Percentiles rank a stretch among this genome's conserved stretches.
Evolutionary conservation across 2,329 filamentous ascomycete species (phyloP).

Genomic region (Thyridium curvatum): DNA sequence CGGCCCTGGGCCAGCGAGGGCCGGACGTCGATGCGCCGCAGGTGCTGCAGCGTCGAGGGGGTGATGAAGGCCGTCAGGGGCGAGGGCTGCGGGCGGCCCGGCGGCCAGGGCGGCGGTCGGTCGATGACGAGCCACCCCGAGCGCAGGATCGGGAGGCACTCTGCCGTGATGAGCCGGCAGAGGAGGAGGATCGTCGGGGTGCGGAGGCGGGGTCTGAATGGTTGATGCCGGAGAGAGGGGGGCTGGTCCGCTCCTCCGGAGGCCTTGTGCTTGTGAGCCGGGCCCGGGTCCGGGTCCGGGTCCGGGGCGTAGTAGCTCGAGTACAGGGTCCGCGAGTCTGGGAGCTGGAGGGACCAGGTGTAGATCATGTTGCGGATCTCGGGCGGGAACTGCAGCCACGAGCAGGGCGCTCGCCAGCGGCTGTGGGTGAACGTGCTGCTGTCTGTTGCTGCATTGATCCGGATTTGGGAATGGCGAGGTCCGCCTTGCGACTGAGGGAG

Average conservation of each 20-base stretch:
- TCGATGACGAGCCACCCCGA: conserved; percentile 22
- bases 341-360: conserved; percentile 17
- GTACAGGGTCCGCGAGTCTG: conserved; percentile 19
- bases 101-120: conserved; percentile 25
- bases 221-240: too few relatives aligned
- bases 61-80: conserved; percentile 20
- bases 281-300: too few relatives aligned
- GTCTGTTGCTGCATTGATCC: too few relatives aligned
- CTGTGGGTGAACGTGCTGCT: too few relatives aligned
- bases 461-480: too few relatives aligned
- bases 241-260: too few relatives aligned
- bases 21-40: conserved; percentile 22
- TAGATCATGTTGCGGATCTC: conserved; percentile 29
- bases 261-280: too few relatives aligned
- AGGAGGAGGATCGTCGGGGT: conserved; percentile 27
- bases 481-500: too few relatives aligned
- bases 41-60: conserved; percentile 21
- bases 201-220: conserved; percentile 6
- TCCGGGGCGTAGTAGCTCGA: conserved; percentile 17
- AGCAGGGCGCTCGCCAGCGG: conserved; percentile 1
- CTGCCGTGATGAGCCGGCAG: conserved; percentile 23
- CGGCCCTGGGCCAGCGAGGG: conserved; percentile 20
- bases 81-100: conserved; percentile 16
- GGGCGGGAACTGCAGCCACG: conserved; percentile 21
- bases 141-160: conserved; percentile 20